Conservation (phyloP, 2,329 filamentous ascomycete species). For the Fusarium drepaniforme region DNA sequence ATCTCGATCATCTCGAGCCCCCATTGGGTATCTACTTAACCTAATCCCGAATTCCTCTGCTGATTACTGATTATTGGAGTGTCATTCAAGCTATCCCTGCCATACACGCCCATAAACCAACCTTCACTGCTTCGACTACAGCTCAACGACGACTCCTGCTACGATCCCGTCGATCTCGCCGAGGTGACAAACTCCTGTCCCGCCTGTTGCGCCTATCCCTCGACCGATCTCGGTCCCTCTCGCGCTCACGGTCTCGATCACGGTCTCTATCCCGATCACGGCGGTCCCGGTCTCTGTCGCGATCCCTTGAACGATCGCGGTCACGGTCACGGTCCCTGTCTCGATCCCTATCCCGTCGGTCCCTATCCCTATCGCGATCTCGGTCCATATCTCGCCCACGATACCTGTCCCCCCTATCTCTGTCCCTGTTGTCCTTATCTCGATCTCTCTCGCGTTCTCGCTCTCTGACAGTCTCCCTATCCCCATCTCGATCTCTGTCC, state of each 20-base stretch:
- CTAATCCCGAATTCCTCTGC: neutral
- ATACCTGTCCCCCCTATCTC: constrained; percentile 30
- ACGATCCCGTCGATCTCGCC: constrained; percentile 51
- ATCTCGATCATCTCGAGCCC: neutral
- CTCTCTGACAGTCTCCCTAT: constrained; percentile 37
- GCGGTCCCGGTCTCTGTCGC: constrained; percentile 49
- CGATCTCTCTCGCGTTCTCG: constrained; percentile 15
- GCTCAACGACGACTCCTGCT: constrained; percentile 55
- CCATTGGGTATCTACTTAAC: constrained; percentile 35
- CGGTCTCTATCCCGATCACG: constrained; percentile 43
- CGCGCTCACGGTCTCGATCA: constrained; percentile 32
- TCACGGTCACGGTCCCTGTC: constrained; percentile 45
- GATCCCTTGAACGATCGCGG: constrained; percentile 48
- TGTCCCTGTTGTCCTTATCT: constrained; percentile 36
- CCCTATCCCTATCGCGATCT: constrained; percentile 46
- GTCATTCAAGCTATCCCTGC: neutral
- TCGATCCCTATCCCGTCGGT: constrained; percentile 35
- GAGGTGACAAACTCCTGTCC: constrained; percentile 49
- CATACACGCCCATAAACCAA: constrained; percentile 30
- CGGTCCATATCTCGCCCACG: constrained; percentile 39
- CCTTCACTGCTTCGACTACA: constrained; percentile 47
- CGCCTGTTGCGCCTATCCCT: constrained; percentile 41
- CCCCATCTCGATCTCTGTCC: constrained; percentile 49
- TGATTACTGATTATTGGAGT: neutral
- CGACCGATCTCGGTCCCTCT: constrained; percentile 23